These are phyloP conservation scores for Chaetomium sp. DNA, from an alignment of 2,329 filamentous ascomycete species.

Conservation along the genomic window DNA sequence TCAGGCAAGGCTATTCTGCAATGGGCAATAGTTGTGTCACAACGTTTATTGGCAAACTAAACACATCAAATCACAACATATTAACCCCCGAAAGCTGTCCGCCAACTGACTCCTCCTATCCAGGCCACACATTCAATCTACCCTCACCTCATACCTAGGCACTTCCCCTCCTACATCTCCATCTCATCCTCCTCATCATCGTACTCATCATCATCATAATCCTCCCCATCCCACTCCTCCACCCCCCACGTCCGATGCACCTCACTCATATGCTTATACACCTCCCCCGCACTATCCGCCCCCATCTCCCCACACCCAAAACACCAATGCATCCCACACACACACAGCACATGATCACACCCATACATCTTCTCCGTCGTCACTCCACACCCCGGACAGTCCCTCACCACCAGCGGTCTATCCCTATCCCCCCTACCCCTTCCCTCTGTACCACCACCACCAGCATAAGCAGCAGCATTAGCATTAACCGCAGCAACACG, in stretches of 20 bases:
- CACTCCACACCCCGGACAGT: conserved; percentile 33
- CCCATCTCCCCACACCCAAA: conserved; percentile 37
- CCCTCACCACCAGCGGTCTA: conserved; percentile 34
- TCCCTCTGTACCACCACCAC: conserved; percentile 35
- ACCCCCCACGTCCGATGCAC: conserved; percentile 28
- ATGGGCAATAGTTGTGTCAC: too few relatives aligned
- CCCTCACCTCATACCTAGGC: too few relatives aligned
- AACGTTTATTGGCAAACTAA: too few relatives aligned
- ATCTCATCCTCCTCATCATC: background rate
- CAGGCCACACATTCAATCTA: too few relatives aligned
- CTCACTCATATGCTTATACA: conserved; percentile 34
- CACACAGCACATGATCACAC: conserved; percentile 43
- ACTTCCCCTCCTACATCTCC: background rate
- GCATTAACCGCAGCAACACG: background rate
- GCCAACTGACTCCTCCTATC: too few relatives aligned
- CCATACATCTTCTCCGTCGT: conserved; percentile 38
- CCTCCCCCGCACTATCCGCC: conserved; percentile 12
- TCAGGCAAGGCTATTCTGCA: too few relatives aligned
- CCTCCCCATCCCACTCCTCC: conserved; percentile 5
- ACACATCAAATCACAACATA: too few relatives aligned
- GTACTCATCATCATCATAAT: conserved; percentile 14
- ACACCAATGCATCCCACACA: conserved; percentile 40
- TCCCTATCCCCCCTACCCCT: conserved; percentile 28
- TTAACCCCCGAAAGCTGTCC: too few relatives aligned
- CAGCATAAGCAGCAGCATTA: conserved; percentile 6